phyloP scores from a whole-genome alignment of 257 asterid genomes.

The Solanum habrochaites region DNA sequence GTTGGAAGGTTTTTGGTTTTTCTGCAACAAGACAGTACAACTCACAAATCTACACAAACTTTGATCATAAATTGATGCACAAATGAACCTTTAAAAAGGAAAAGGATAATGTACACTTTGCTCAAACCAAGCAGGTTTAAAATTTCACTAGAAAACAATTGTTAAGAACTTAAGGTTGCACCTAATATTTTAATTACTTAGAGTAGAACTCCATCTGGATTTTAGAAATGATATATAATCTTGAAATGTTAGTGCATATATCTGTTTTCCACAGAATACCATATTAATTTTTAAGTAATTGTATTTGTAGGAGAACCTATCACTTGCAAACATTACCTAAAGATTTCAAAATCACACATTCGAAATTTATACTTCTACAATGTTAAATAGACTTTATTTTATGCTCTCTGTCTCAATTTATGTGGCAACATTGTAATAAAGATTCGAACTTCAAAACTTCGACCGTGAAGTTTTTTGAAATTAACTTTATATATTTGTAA shows the following conservation, averaged over 20 bases:
- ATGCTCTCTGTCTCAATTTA: not conserved
- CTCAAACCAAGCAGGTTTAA: not conserved
- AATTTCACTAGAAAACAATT: not conserved
- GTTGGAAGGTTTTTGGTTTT: not conserved
- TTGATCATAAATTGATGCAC: not conserved
- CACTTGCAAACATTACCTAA: not conserved
- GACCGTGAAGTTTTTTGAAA: not conserved
- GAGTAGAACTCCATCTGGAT: not conserved
- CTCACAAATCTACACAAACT: not conserved
- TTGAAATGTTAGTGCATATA: not conserved
- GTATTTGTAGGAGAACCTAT: not conserved
- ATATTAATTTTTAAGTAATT: not conserved
- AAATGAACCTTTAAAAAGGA: not conserved
- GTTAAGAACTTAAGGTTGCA: not conserved
- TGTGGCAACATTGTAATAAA: not conserved
- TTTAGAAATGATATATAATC: not conserved
- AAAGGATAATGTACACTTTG: not conserved
- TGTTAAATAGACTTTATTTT: too few species aligned
- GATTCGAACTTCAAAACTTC: not conserved
- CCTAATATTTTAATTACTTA: not conserved
- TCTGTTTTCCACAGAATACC: not conserved
- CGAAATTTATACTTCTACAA: not conserved
- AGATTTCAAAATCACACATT: not conserved
- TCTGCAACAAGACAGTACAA: not conserved
- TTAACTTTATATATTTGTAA: not conserved